These are phyloP conservation scores for Nakaseomyces delphensis DNA, from an alignment of 1,139 yeast genomes.

Conservation along the genomic window DNA sequence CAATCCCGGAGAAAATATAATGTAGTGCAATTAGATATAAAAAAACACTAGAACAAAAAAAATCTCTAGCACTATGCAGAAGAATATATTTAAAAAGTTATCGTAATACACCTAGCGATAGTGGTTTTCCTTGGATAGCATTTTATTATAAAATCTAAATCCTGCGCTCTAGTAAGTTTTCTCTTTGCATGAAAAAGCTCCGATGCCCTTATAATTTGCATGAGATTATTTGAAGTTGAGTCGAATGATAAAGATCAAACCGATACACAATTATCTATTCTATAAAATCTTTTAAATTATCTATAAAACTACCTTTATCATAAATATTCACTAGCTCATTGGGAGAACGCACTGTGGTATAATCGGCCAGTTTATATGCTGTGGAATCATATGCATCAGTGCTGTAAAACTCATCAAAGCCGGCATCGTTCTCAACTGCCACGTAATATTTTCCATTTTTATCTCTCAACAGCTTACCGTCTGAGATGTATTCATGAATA, in stretches of 20 bases:
- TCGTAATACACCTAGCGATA: no score
- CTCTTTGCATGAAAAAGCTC: no score
- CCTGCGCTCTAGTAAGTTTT: no score
- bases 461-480: conserved; percentile 33
- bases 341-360: conserved; percentile 13
- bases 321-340: conserved; percentile 21
- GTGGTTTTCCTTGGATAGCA: no score
- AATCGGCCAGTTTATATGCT: conserved; percentile 14
- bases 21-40: background rate
- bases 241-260: no score
- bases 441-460: conserved; percentile 15
- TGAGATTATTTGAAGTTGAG: no score
- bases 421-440: conserved; percentile 7
- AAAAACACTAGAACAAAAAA: no score
- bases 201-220: no score
- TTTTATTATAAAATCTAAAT: no score
- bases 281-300: conserved; percentile 14
- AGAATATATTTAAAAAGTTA: no score
- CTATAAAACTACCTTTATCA: conserved; percentile 21
- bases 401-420: conserved; percentile 19
- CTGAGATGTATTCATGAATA: conserved; percentile 51
- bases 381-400: conserved; percentile 27
- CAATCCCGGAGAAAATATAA: background rate
- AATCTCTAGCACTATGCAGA: no score
- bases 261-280: background rate